phyloP scores from a whole-genome alignment of 441 rosid genomes.

The Erysimum cheiri region DNA sequence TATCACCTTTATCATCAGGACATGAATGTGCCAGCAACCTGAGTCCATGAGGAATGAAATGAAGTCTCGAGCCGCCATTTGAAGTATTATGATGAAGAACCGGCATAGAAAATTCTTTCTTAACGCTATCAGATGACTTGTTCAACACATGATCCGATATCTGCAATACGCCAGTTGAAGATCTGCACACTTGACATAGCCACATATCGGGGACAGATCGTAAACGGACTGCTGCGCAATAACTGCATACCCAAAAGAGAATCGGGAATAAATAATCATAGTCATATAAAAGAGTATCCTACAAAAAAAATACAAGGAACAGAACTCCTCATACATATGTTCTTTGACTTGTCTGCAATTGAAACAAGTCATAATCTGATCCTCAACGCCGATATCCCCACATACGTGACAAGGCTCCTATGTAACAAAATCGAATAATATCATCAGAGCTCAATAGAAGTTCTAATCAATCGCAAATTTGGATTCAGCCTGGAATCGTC shows the following conservation, averaged over 20 bases:
- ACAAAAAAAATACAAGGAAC: background rate
- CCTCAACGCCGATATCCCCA: constrained; percentile 37
- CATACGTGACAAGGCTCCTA: constrained; percentile 46
- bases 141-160: background rate
- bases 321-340: constrained; percentile 43
- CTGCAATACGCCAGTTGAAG: constrained; percentile 14
- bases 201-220: constrained; percentile 38
- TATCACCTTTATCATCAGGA: background rate
- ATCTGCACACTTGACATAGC: constrained; percentile 55
- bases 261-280: background rate
- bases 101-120: background rate
- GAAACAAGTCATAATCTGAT: constrained; percentile 40
- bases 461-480: background rate
- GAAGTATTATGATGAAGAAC: background rate
- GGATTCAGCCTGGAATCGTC: background rate
- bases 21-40: background rate
- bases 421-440: background rate
- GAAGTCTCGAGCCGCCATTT: background rate
- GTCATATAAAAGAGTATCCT: background rate
- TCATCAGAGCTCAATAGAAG: background rate
- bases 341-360: constrained; percentile 43
- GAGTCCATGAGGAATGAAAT: background rate
- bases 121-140: background rate
- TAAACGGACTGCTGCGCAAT: constrained; percentile 43
- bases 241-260: constrained; percentile 43